phyloP scores from a whole-genome alignment of 495 filamentous ascomycete species.

The Cenococcum geophilum region DNA sequence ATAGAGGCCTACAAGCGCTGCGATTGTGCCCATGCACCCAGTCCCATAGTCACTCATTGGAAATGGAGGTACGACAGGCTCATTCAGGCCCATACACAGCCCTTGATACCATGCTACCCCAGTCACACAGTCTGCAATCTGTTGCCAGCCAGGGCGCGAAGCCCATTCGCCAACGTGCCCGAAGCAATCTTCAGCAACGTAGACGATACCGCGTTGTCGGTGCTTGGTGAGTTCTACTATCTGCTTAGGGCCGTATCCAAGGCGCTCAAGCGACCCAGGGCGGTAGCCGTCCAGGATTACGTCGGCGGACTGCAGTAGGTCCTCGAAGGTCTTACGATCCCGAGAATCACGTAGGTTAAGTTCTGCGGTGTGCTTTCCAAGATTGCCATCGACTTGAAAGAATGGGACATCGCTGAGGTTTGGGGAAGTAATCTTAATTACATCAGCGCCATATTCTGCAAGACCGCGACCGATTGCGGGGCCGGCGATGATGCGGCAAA shows the following conservation, averaged over 20 bases:
- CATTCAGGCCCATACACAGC: constrained; percentile 59
- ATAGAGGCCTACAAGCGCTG: constrained; percentile 36
- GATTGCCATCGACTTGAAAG: constrained; percentile 75
- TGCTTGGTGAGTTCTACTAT: constrained; percentile 23
- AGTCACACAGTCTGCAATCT: constrained; percentile 43
- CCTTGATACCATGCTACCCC: constrained; percentile 72
- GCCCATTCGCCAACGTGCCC: constrained; percentile 28
- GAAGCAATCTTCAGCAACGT: constrained; percentile 32
- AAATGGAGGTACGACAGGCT: constrained; percentile 72
- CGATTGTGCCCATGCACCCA: constrained; percentile 40
- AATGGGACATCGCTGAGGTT: constrained; percentile 67
- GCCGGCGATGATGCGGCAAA: constrained; percentile 45
- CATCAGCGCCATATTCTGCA: constrained; percentile 36
- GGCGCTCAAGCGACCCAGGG: constrained; percentile 19
- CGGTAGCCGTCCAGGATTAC: constrained; percentile 39
- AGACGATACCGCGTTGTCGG: constrained; percentile 27
- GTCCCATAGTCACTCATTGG: constrained; percentile 80
- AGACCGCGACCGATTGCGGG: constrained; percentile 26
- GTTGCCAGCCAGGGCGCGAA: constrained; percentile 27
- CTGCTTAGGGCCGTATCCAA: constrained; percentile 26
- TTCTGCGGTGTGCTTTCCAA: constrained; percentile 56
- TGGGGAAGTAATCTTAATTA: constrained; percentile 65
- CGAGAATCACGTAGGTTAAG: constrained; percentile 53
- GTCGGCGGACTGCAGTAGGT: constrained; percentile 53
- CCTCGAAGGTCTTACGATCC: constrained; percentile 52